phyloP scores from a whole-genome alignment of 495 filamentous ascomycete species.

The Hyaloscypha variabilis region DNA sequence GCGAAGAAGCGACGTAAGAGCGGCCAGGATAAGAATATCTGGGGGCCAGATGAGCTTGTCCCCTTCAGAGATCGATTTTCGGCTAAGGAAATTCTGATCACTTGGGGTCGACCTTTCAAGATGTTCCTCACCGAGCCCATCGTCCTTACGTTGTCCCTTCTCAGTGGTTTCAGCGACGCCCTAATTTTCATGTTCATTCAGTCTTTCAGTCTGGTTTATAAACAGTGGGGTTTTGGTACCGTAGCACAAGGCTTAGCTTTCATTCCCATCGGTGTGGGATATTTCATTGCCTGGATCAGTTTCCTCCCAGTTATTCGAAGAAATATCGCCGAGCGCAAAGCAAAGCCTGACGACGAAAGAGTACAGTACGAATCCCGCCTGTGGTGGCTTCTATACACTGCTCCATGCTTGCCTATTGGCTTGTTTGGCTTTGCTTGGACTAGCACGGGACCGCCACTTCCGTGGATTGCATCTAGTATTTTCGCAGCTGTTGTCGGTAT shows the following conservation, averaged over 20 bases:
- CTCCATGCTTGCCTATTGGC: conserved; percentile 67
- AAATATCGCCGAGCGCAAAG: conserved; percentile 53
- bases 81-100: conserved; percentile 54
- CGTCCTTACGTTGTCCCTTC: conserved; percentile 69
- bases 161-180: conserved; percentile 79
- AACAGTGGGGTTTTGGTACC: conserved; percentile 62
- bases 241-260: conserved; percentile 63
- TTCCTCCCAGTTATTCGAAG: conserved; percentile 66
- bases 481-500: conserved; percentile 65
- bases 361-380: conserved; percentile 62
- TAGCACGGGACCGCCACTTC: conserved; percentile 60
- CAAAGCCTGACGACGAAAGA: conserved; percentile 57
- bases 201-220: conserved; percentile 64
- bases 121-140: conserved; percentile 82
- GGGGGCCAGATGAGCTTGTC: conserved; percentile 63
- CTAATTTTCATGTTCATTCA: conserved; percentile 81
- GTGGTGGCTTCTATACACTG: conserved; percentile 62
- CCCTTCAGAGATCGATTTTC: conserved; percentile 54
- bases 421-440: conserved; percentile 73
- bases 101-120: conserved; percentile 73
- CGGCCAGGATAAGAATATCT: conserved; percentile 56
- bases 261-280: conserved; percentile 65
- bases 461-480: conserved; percentile 64
- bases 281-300: conserved; percentile 62
- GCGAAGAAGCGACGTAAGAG: conserved; percentile 64